These are phyloP conservation scores for Botryotinia globosa DNA, from an alignment of 2,329 filamentous ascomycete species.

Conservation along the genomic window DNA sequence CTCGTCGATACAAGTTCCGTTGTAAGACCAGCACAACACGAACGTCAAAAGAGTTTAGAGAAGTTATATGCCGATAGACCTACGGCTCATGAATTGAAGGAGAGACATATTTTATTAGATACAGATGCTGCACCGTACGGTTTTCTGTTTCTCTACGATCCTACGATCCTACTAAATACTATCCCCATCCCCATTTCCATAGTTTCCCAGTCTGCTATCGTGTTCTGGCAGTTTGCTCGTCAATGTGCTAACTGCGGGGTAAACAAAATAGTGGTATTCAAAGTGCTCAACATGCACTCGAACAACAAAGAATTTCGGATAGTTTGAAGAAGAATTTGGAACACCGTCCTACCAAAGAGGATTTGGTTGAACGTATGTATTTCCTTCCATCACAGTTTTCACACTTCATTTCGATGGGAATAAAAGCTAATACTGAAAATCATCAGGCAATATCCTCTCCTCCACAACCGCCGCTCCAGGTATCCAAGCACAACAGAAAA, in stretches of 20 bases:
- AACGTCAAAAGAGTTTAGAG: slow-evolving; percentile 67
- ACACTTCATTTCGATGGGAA: background rate
- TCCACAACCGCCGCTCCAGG: slow-evolving; percentile 74
- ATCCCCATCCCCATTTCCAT: background rate
- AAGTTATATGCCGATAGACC: slow-evolving; percentile 71
- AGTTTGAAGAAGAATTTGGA: slow-evolving; percentile 63
- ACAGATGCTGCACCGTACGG: slow-evolving; percentile 64
- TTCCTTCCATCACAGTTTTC: background rate
- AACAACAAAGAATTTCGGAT: slow-evolving; percentile 61
- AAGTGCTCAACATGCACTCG: slow-evolving; percentile 59
- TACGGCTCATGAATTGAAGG: slow-evolving; percentile 61
- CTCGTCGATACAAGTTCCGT: slow-evolving; percentile 49
- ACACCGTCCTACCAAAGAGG: slow-evolving; percentile 64
- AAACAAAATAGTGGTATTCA: slow-evolving; percentile 53
- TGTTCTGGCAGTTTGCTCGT: background rate
- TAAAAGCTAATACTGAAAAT: background rate
- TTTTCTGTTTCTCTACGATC: slow-evolving; percentile 10
- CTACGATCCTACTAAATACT: background rate
- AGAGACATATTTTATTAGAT: slow-evolving; percentile 65
- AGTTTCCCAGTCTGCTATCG: background rate
- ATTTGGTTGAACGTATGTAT: slow-evolving; percentile 72
- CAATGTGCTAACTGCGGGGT: slow-evolving; percentile 31
- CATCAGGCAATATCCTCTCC: slow-evolving; percentile 79
- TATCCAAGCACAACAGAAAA: slow-evolving; percentile 75
- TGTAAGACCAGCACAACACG: slow-evolving; percentile 46